Base-by-base conservation (phyloP, 164 flowering plant species). In the Magnolia officinalis region DNA sequence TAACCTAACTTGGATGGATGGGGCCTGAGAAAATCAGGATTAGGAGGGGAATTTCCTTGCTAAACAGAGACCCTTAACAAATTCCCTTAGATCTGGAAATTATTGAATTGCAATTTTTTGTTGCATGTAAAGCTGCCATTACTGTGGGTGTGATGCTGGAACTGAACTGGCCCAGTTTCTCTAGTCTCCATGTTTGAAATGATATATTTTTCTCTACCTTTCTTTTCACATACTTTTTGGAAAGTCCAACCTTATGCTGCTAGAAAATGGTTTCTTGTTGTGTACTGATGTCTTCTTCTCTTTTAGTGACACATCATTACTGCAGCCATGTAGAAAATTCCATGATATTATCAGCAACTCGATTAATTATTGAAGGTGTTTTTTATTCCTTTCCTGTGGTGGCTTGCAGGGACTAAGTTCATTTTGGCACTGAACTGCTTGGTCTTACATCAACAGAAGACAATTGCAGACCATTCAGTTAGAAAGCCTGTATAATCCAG, bases 341-440 rank as follows among this genome's bases (percentile, higher is more conserved):
- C 49, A 2, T 70, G 58, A 49, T 49, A 18, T 0, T 68, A 50
- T 13, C 18, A 26, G 71, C 23, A 37, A 2, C 18, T 16, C 18
- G 61, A 68, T 14, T 29, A 70, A 18, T 70, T 4, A 45, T 23
- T 20, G 45, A 37, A 37, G 7, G 21, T 1, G 13, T 18, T 49
- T 1, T 67, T 70, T 70, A 4, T 49, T 49, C 23, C 45, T 37
- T 2, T 0, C 14, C 16, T 70, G 23, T 45, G 37, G 23, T 49
- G 45, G 10, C 8, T 70, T 45, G 19, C 72, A 70, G 72, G 72
- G 72, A 70, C 49, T 70, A 70, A 21, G 19, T 70, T 49, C 72
- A 19, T 29, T 65, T 19, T 70, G 19, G 24, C 23, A 4, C 21
- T 18, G 18, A 50, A 49, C 6, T 14, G 14, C 23, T 0, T 18